Base-by-base conservation (phyloP, 2,329 filamentous ascomycete species). In the Verticillium longisporum region DNA sequence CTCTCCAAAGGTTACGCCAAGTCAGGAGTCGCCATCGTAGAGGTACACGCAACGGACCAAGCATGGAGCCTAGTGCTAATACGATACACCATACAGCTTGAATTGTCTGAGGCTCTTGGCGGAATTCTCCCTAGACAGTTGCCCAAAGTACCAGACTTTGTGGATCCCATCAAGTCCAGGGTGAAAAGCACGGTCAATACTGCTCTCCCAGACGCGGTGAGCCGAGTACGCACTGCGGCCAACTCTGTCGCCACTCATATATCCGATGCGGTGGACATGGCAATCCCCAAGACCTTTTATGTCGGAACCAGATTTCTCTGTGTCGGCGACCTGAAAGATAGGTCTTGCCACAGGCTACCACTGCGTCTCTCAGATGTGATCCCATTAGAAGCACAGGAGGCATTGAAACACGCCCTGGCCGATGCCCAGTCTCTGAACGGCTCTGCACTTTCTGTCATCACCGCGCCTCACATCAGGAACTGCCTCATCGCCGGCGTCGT, bases 281-380 rank as follows among this genome's bases (percentile, higher is more conserved):
- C 26, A 55, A 32, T 55, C 14, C 54, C 54, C 31, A 55, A 55
- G 54, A 32, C 31, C 14, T 55, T 55, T 33, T 55, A 55, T 15
- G 21, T 55, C 54, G 54, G 54, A 55, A 55, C 31, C 26, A n/a
- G 26, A 33, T 33, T 3, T 55, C 31, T 55, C 2, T 55, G 61
- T 62, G 53, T 62, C 41, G 54, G 56, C 45, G 10, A 62, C 56
- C 3, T 56, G 58, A 2, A 56, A 50, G 13, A 56, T 57, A 3
- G 55, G 55, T 10, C 60, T 55, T 10, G 60, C 60, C 32, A 56
- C 60, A n/a, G 58, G 18, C 18, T 57, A 37, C 54, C 26, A 10
- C 54, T 55, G 4, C 54, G 54, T 32, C 21, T 55, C 54, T 55
- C 54, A 4, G 37, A 41, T 41, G 37, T 41, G 37, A 41, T 41